Base-by-base conservation (phyloP, 495 filamentous ascomycete genomes). In the Hypoxylon crocopeplum region DNA sequence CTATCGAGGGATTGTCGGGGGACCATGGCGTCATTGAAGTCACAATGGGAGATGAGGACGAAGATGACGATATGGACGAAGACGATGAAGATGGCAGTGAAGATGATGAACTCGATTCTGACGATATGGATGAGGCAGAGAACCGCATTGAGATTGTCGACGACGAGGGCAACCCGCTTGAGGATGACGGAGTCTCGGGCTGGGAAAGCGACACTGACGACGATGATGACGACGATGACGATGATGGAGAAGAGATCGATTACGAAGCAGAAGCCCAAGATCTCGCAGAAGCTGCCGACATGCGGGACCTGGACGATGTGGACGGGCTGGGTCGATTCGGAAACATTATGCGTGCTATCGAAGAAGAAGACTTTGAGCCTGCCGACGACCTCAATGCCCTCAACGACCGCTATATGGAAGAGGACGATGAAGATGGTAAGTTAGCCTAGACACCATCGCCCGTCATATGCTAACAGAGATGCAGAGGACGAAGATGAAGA, bases 1-100 rank as follows among this genome's bases (percentile, higher is more conserved):
- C 81, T 3, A 88, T 96, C 49, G 92, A 95, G 82, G 92, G 92
- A 51, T 79, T 95, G 40, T 79, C 88, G 38, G 92, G 92, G 19
- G 88, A 94, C 46, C 79, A 84, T 32, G 86, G 81, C 38, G 82
- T 91, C 69, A 83, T 91, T 49, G 85, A 96, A 64, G 92, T 94
- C 76, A 87, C 96, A 56, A 89, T 94, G 70, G 85, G 92, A 46
- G 89, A 92, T 50, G 86, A 88, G 16, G 84, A 85, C 5, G 81
- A 87, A 22, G 86, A 91, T 20, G 88, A 88, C 15, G 87, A 88
- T 39, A 79, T 82, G 39, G 78, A 83, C n/a, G 80, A 84, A 42
- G 78, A 80, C 22, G 85, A 85, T 42, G 76, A 76, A 21, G 79
- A 80, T 30, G 82, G 77, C 29, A 77, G 81, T 51, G 82, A 84